A percentile compares a stretch with the other conserved stretches of the same genome.
phyloP scores from a whole-genome alignment of 495 filamentous ascomycete species.

The Neurospora sp. region DNA sequence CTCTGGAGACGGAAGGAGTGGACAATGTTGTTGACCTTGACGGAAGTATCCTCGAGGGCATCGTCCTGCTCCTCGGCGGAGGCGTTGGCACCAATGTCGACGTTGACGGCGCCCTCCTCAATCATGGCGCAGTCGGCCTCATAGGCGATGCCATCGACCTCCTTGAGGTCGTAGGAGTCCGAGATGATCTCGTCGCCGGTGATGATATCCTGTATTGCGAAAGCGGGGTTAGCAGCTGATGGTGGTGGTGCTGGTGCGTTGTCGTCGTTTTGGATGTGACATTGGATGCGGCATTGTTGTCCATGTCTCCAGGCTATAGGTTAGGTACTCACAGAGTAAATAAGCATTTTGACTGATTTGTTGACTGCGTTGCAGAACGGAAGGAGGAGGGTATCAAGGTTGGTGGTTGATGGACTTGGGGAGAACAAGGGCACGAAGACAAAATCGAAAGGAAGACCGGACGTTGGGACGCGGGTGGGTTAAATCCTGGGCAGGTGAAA shows the following conservation, averaged over 20 bases:
- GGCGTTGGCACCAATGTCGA: constrained; percentile 92
- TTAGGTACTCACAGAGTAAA: constrained; percentile 64
- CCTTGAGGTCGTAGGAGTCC: constrained; percentile 73
- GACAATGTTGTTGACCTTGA: constrained; percentile 89
- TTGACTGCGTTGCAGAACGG: not conserved
- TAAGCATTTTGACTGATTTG: constrained; percentile 63
- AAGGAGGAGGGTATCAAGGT: constrained; percentile 2
- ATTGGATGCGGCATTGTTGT: not conserved
- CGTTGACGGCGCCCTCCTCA: constrained; percentile 56
- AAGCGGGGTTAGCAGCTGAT: constrained; percentile 10
- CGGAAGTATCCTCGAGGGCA: constrained; percentile 50
- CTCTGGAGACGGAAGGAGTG: constrained; percentile 80
- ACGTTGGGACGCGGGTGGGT: constrained; percentile 5
- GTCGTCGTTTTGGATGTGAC: not conserved
- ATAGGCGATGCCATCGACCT: constrained; percentile 67
- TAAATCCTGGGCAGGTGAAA: constrained; percentile 2
- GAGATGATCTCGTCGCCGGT: constrained; percentile 92
- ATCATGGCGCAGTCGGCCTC: constrained; percentile 89
- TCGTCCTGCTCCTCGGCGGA: constrained; percentile 86
- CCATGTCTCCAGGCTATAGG: not conserved
- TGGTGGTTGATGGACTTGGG: constrained; percentile 1
- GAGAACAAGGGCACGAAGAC: constrained; percentile 5
- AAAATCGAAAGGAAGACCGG: constrained; percentile 2
- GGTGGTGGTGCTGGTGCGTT: not conserved
- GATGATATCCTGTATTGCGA: constrained; percentile 60